Evolutionary conservation across 1,284 basidiomycete species (phyloP), one percentile per base, ranked within the genome.

Genomic region (Gymnopus androsaceus): DNA sequence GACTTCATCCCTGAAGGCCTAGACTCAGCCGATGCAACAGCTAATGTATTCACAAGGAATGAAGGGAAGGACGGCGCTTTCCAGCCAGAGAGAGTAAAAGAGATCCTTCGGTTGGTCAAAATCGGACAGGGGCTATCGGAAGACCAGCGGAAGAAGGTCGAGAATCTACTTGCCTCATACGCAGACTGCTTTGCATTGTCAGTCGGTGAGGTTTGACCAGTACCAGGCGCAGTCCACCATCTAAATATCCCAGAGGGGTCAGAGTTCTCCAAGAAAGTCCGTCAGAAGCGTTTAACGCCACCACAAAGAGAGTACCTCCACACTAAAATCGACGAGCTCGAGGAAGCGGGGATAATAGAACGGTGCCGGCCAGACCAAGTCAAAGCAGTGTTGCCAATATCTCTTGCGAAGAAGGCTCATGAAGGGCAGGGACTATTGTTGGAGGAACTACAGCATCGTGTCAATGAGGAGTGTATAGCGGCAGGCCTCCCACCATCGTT

Each of bases 371-470:
- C 66, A 8, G 55, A 53, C 8, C 54, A 66, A 0, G 68, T 72
- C 15, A 70, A 71, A 38, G 67, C 64, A 17, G 62, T 67, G 1
- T 63, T 63, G 4, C 63, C 67, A 2, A 70, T 64, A 1, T 67
- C 64, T 2, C 60, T 74, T 1, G 70, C 68, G 0, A 62, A 65
- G 50, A 71, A 71, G 55, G 63, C 63, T 11, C 69, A 72, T 44
- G 62, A 69, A 17, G 64, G 64, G 0, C 55, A 42, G 0, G 70
- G 70, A 0, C 59, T 72, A 0, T 59, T 66, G 1, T 34, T 69
- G 1, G 66, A 71, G 3, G 64, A 68, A 60, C 59, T 75, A 0
- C 53, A 65, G 34, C 58, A 66, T 34, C 12, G 54, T 11, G 59
- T 71, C 8, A 72, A 74, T 49, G 62, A 67, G 3, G 55, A 71